Conservation (phyloP, 1,139 yeast genomes). For the Kodamaea plutei region DNA sequence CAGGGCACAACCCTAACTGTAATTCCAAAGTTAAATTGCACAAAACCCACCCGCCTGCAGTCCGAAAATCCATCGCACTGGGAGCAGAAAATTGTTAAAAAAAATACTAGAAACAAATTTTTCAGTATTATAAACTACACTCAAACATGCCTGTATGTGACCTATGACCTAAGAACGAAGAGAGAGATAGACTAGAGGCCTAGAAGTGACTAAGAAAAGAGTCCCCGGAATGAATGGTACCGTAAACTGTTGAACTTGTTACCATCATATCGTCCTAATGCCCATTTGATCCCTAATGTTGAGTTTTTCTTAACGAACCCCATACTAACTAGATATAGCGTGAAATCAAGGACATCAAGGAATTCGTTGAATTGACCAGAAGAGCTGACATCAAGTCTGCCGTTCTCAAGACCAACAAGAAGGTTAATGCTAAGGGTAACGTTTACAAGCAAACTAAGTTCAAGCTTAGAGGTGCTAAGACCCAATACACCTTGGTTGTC, state of each 20-base stretch:
- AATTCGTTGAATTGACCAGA: slow-evolving; percentile 96
- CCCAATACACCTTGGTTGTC: slow-evolving; percentile 94
- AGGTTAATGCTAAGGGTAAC: slow-evolving; percentile 81
- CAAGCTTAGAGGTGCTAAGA: slow-evolving; percentile 96
- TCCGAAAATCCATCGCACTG: slow-evolving; percentile 1
- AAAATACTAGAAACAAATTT: slow-evolving; percentile 4
- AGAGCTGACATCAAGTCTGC: slow-evolving; percentile 95
- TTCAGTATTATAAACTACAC: slow-evolving; percentile 5
- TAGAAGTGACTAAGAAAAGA: no score
- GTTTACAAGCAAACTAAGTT: slow-evolving; percentile 91
- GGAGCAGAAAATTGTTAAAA: slow-evolving; percentile 9
- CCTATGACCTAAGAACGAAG: no score
- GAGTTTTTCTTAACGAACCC: no score
- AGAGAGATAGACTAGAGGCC: no score
- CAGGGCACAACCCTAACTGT: no score
- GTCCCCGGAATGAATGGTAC: no score
- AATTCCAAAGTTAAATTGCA: no score
- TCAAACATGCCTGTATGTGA: slow-evolving; percentile 33
- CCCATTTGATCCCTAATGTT: no score
- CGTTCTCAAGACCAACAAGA: slow-evolving; percentile 86
- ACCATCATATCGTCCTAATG: no score
- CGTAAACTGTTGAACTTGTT: slow-evolving; percentile 1
- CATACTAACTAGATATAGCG: slow-evolving; percentile 30
- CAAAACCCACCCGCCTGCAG: no score
- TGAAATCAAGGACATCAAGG: slow-evolving; percentile 95